A percentile compares a stretch with the other conserved stretches of the same genome.
Conservation (phyloP, 148 eudicot species). For the Vaccinium macrocarpon region DNA sequence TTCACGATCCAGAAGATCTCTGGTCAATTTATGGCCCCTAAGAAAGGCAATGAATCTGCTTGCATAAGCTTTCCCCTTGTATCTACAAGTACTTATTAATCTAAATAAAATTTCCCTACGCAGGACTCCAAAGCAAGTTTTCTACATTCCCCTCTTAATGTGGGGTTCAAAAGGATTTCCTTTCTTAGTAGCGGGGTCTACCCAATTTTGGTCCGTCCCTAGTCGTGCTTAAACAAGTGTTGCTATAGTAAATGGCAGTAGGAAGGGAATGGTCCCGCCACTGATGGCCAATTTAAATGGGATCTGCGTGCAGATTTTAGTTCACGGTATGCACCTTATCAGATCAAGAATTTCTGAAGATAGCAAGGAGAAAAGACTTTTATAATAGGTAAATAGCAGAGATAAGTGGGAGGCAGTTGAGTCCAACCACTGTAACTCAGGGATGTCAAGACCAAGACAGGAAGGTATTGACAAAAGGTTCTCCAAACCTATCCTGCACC, state of each 20-base stretch:
- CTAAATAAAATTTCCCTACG: neutral
- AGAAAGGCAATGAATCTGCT: conserved; percentile 3
- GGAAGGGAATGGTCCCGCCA: too few relatives aligned
- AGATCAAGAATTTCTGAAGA: neutral
- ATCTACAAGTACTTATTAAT: neutral
- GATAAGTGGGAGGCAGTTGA: neutral
- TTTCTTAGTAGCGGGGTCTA: neutral
- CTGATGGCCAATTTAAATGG: too few relatives aligned
- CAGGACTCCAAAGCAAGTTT: neutral
- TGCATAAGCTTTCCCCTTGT: neutral
- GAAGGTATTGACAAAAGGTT: neutral
- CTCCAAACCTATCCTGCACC: too few relatives aligned
- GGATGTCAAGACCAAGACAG: neutral
- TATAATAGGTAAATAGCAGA: neutral
- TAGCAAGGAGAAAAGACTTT: neutral
- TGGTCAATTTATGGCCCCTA: neutral
- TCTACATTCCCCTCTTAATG: neutral
- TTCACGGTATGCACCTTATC: neutral
- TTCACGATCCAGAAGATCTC: neutral
- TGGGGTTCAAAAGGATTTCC: neutral
- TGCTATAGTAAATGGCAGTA: too few relatives aligned
- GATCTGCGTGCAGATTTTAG: neutral
- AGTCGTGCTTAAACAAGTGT: too few relatives aligned
- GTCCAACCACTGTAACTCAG: neutral
- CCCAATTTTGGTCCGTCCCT: too few relatives aligned